Evolutionary conservation across 805 yeast genomes (phyloP).

Genomic region (Wickerhamomyces rabaulensis): DNA sequence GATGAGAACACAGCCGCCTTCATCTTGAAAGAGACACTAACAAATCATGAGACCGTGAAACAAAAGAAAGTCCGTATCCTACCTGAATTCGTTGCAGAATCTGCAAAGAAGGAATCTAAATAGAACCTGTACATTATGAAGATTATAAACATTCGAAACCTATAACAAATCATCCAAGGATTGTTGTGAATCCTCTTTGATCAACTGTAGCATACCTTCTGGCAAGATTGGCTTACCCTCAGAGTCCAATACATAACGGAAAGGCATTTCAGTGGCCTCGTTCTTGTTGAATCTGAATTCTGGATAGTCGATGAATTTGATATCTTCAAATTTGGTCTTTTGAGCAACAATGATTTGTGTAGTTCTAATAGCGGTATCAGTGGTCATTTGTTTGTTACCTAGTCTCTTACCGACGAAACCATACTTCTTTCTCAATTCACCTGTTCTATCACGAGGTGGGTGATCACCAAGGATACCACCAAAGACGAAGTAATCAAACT

Average conservation of each 20-base stretch:
- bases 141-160: not conserved
- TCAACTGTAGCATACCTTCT: slow-evolving; percentile 82
- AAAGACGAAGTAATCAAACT: slow-evolving; percentile 85
- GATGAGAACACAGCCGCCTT: slow-evolving; percentile 82
- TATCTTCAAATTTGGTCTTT: slow-evolving; percentile 55
- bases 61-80: slow-evolving; percentile 24
- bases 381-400: slow-evolving; percentile 91
- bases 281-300: slow-evolving; percentile 82
- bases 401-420: slow-evolving; percentile 85
- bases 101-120: not conserved
- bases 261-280: slow-evolving; percentile 98
- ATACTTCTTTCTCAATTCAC: slow-evolving; percentile 72
- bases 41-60: slow-evolving; percentile 19
- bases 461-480: slow-evolving; percentile 97
- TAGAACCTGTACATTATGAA: not conserved
- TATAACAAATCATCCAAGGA: slow-evolving; percentile 59
- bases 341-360: slow-evolving; percentile 74
- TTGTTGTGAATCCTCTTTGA: slow-evolving; percentile 81
- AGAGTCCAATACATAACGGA: slow-evolving; percentile 72
- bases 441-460: slow-evolving; percentile 88
- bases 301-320: slow-evolving; percentile 87
- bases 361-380: slow-evolving; percentile 94
- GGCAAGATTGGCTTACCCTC: slow-evolving; percentile 79
- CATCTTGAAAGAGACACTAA: slow-evolving; percentile 52
- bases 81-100: not conserved